Percentiles rank a stretch among this genome's conserved stretches.
These are phyloP conservation scores for Mycena indigotica DNA, from an alignment of 768 basidiomycete species.

Conservation along the genomic window DNA sequence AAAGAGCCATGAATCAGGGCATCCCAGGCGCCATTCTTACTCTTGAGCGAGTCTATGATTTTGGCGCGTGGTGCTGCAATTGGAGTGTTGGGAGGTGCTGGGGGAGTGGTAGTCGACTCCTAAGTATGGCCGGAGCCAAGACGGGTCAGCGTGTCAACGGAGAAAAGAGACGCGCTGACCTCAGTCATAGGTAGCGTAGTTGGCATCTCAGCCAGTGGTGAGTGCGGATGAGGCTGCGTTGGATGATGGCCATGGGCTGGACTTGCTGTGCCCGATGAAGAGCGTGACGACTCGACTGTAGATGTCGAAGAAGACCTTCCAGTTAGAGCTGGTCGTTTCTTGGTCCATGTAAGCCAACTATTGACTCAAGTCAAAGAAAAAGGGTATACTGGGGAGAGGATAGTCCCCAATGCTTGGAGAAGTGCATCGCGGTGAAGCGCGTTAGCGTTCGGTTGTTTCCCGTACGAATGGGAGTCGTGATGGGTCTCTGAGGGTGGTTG, in stretches of 20 bases:
- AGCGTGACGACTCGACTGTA: slow-evolving; percentile 40
- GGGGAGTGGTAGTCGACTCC: slow-evolving; percentile 8
- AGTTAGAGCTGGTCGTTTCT: slow-evolving; percentile 49
- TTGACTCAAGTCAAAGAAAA: slow-evolving; percentile 12
- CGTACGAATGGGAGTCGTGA: background rate
- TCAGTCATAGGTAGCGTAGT: slow-evolving; percentile 22
- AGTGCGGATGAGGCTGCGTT: slow-evolving; percentile 27
- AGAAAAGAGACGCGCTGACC: background rate
- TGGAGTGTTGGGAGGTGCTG: slow-evolving; percentile 19
- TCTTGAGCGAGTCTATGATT: slow-evolving; percentile 59
- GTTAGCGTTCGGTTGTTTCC: slow-evolving; percentile 33
- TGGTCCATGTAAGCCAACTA: slow-evolving; percentile 13
- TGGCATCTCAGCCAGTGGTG: slow-evolving; percentile 23
- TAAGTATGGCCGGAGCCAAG: slow-evolving; percentile 9
- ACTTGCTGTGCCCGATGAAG: slow-evolving; percentile 54
- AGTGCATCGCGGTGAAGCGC: slow-evolving; percentile 51
- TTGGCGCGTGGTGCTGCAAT: slow-evolving; percentile 32
- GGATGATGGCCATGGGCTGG: slow-evolving; percentile 38
- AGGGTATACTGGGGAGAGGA: slow-evolving; percentile 57
- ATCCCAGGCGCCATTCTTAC: slow-evolving; percentile 63
- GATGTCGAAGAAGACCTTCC: slow-evolving; percentile 25
- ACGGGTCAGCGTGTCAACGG: background rate
- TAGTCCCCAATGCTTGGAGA: slow-evolving; percentile 60
- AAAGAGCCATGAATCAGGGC: slow-evolving; percentile 69
- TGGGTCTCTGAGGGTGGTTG: background rate